Evolutionary conservation across 1,284 basidiomycete species (phyloP).

Genomic region (Ceratobasidium sp.): DNA sequence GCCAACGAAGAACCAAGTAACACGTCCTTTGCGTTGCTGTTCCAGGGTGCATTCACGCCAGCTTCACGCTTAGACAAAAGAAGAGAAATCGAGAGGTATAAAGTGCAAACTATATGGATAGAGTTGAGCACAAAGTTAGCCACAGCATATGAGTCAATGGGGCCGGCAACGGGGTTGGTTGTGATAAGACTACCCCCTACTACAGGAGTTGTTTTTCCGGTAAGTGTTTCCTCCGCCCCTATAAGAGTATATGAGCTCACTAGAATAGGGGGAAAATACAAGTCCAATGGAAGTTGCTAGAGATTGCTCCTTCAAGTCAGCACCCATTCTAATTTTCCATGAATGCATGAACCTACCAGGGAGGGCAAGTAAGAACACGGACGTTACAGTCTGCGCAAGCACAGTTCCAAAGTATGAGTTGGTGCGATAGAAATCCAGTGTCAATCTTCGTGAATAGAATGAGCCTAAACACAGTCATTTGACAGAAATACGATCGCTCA

Average conservation of each 20-base stretch:
- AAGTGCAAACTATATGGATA: not conserved
- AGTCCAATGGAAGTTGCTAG: not conserved
- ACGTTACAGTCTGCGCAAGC: not conserved
- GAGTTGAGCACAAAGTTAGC: not conserved
- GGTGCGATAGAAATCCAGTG: conserved; percentile 19
- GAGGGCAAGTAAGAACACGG: not conserved
- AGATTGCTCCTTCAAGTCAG: not conserved
- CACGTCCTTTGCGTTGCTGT: conserved; percentile 14
- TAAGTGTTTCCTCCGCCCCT: too few relatives aligned
- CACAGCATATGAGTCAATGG: too few relatives aligned
- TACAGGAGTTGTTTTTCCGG: too few relatives aligned
- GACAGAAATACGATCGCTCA: not conserved
- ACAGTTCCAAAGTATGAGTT: conserved; percentile 1
- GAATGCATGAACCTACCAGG: not conserved
- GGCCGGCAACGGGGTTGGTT: too few relatives aligned
- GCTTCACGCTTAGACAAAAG: not conserved
- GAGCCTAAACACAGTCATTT: not conserved
- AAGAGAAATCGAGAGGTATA: not conserved
- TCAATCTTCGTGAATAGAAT: not conserved
- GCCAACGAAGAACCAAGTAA: conserved; percentile 2
- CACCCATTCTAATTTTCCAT: not conserved
- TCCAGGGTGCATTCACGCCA: not conserved
- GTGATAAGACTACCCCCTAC: too few relatives aligned
- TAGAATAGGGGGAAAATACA: too few relatives aligned
- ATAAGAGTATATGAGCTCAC: too few relatives aligned